Evolutionary conservation across 2,329 filamentous ascomycete species (phyloP).

Genomic region (Seiridium cupressi): DNA sequence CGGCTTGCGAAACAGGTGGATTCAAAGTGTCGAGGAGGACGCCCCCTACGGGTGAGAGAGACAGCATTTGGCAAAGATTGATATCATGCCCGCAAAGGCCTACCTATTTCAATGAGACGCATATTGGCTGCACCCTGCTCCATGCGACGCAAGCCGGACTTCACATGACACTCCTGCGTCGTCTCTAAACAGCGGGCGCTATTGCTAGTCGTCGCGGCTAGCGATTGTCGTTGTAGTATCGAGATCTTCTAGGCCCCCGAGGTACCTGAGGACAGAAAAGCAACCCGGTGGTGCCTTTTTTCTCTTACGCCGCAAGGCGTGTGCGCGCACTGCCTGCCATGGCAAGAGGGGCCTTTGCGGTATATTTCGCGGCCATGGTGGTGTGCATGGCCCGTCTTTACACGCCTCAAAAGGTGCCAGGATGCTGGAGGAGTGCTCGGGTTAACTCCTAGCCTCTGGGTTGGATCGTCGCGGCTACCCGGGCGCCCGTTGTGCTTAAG

Average conservation of each 20-base stretch:
- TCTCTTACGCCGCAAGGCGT: not conserved
- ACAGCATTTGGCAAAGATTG: too few relatives aligned
- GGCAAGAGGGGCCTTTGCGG: not conserved
- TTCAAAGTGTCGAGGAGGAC: not conserved
- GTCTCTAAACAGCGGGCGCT: not conserved
- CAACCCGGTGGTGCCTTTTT: not conserved
- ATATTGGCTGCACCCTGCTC: not conserved
- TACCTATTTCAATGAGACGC: not conserved
- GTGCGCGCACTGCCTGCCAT: not conserved
- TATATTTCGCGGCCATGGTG: not conserved
- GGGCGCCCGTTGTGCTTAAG: constrained; percentile 3
- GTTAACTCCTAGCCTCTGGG: not conserved
- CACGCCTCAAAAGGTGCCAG: not conserved
- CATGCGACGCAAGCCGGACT: not conserved
- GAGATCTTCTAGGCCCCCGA: not conserved
- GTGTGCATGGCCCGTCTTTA: not conserved
- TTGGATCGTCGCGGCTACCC: constrained; percentile 8
- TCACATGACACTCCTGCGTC: not conserved
- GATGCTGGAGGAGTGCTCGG: not conserved
- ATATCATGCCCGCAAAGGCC: too few relatives aligned
- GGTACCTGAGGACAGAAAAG: not conserved
- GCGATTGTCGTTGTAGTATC: not conserved
- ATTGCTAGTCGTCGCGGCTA: not conserved
- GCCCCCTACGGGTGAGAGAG: too few relatives aligned
- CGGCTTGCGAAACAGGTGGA: not conserved